A percentile compares a stretch with the other conserved stretches of the same genome.
These are phyloP conservation scores for Argentina anserina DNA, from an alignment of 306 rosid genomes.

Conservation along the genomic window DNA sequence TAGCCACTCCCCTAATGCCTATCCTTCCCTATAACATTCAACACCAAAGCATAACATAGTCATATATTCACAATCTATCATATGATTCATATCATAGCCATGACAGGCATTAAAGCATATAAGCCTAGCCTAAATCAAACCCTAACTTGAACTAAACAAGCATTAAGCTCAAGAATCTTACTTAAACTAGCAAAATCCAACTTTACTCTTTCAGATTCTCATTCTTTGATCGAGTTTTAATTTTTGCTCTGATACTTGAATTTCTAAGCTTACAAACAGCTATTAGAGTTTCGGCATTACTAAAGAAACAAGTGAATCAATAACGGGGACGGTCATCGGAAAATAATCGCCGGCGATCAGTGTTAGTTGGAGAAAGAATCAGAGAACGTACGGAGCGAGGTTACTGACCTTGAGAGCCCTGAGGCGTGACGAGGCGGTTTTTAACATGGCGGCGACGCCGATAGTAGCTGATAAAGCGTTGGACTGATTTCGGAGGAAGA, in stretches of 20 bases:
- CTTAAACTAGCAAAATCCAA: not conserved
- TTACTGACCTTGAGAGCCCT: constrained; percentile 52
- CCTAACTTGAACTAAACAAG: not conserved
- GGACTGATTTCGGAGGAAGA: not conserved
- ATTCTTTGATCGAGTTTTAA: no score
- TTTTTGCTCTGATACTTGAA: not conserved
- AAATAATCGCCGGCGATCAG: not conserved
- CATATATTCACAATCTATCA: constrained; percentile 3
- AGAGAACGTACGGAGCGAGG: not conserved
- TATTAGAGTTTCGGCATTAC: not conserved
- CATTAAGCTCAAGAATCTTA: not conserved
- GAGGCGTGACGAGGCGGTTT: constrained; percentile 60
- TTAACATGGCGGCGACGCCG: constrained; percentile 46
- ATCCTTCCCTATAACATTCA: constrained; percentile 45
- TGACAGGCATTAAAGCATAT: not conserved
- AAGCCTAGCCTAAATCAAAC: not conserved
- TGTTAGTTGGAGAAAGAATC: not conserved
- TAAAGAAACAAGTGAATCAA: constrained; percentile 18
- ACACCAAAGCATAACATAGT: not conserved
- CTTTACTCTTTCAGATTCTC: not conserved
- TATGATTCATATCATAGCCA: constrained; percentile 12
- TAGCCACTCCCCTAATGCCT: constrained; percentile 36
- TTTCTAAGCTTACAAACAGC: not conserved
- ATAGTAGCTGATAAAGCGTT: constrained; percentile 15
- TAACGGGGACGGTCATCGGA: not conserved